Base-by-base conservation (phyloP, 2,329 filamentous ascomycete genomes). In the Venturia nashicola region DNA sequence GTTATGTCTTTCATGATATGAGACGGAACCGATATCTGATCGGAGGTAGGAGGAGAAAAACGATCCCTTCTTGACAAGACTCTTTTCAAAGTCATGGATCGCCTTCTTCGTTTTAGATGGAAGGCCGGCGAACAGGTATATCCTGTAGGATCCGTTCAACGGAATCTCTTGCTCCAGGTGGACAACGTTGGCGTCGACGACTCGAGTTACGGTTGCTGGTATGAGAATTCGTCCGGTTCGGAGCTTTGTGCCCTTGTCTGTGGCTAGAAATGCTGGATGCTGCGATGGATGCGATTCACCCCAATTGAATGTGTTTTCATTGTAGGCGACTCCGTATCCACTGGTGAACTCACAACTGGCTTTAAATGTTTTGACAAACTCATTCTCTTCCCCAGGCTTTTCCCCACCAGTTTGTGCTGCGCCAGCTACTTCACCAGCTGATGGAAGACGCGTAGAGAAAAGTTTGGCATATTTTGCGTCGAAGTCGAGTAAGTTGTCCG, bases 161-260 rank as follows among this genome's bases (percentile, higher is more conserved):
- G 91, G 91, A 40, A 96, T 83, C 71, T 95, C 89, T 75, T 96
- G 91, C 76, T 96, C 92, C 11, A 96, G 81, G 70, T 95, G 89
- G 1, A 96, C 91, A 5, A 90, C 86, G 74, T 96, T 96, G 72
- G 91, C 89, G 72, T 97, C 92, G 0, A 88, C 86, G 27, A 96
- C 89, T 60, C 92, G 84, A 0, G 91, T 96, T 12, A 96, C 92
- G 67, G 90, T 87, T 23, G 89, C 83, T 64, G 90, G 90, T 59
- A 83, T 85, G 70, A 96, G 83, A 44, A 92, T 83, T 46, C 89
- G 85, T 32, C 92, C 92, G 0, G 90, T 84, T 9, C 83, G 82
- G 66, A 94, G 80, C 66, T 83, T 88, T 42, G 82, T 85, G 46
- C 64, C 64, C 18, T 59, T 65, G 62, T 74, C 75, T 23, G 74